Evolutionary conservation across 768 basidiomycete genomes (phyloP).

Genomic region (Tylopilus felleus): DNA sequence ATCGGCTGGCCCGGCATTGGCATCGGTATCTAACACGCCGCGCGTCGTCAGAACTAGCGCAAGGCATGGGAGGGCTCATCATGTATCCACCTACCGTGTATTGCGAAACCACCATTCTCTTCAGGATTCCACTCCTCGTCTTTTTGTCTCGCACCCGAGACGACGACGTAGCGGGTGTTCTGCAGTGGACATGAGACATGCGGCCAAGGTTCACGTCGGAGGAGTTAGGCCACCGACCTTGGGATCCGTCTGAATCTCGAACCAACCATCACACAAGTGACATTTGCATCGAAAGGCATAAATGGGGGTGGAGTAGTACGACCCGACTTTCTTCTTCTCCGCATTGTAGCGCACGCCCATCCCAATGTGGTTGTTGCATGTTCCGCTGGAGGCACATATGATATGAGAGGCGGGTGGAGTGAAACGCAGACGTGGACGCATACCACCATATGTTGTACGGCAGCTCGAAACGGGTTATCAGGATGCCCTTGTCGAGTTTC

Average conservation of each 20-base stretch:
- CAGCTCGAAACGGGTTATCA: constrained; percentile 93
- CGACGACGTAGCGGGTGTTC: constrained; percentile 95
- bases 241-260: constrained; percentile 96
- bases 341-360: constrained; percentile 99
- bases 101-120: constrained; percentile 89
- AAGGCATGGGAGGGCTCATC: neutral
- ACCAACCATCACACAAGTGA: constrained; percentile 94
- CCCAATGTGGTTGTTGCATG: constrained; percentile 95
- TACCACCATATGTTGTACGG: constrained; percentile 98
- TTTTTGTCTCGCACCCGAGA: constrained; percentile 90
- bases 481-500: constrained; percentile 93
- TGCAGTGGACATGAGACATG: constrained; percentile 27
- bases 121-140: constrained; percentile 97
- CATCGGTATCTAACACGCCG: constrained; percentile 59
- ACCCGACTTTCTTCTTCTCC: constrained; percentile 95
- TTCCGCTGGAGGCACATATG: constrained; percentile 51
- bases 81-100: constrained; percentile 58
- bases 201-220: too few relatives aligned
- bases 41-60: neutral
- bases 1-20: constrained; percentile 60
- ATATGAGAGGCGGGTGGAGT: neutral
- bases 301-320: constrained; percentile 93
- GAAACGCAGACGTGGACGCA: constrained; percentile 17
- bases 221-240: constrained; percentile 51
- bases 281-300: constrained; percentile 97